Percentiles rank a stretch among this genome's conserved stretches.
phyloP scores from a whole-genome alignment of 352 stramenopile genomes.

The Globisporangium spinosum region DNA sequence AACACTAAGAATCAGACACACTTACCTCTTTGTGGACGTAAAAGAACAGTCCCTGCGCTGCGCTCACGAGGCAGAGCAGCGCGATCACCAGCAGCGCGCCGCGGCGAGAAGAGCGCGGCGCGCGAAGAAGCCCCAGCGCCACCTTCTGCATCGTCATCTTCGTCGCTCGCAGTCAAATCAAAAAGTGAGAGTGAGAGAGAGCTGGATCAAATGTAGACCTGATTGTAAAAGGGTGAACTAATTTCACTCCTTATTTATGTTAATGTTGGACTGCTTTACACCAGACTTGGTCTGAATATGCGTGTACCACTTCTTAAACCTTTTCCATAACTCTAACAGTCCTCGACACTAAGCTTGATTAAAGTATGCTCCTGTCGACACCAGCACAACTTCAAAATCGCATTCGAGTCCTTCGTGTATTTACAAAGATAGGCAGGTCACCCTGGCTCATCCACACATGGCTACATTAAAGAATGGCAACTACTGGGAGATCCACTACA shows the following conservation, averaged over 20 bases:
- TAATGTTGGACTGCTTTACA: neutral
- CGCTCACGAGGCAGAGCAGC: constrained; percentile 23
- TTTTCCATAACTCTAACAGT: neutral
- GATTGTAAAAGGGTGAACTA: neutral
- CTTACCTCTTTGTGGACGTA: constrained; percentile 60
- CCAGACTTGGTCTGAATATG: neutral
- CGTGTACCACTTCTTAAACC: neutral
- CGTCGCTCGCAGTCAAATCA: constrained; percentile 2
- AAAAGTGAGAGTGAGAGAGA: neutral
- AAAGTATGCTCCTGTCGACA: neutral
- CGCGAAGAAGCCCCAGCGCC: neutral
- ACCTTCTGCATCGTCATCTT: neutral
- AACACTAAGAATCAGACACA: constrained; percentile 12
- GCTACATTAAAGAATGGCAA: constrained; percentile 2
- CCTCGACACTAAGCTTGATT: neutral
- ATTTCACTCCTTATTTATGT: neutral
- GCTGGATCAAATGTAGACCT: neutral
- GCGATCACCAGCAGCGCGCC: constrained; percentile 20
- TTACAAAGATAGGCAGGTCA: neutral
- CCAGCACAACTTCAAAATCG: neutral
- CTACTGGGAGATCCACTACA: too few relatives aligned
- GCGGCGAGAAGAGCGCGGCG: constrained; percentile 1
- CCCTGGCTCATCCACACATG: neutral
- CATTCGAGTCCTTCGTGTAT: neutral
- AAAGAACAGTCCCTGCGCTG: constrained; percentile 51